Base-by-base conservation (phyloP, 805 yeast genomes). In the Debaryomyces maramus region DNA sequence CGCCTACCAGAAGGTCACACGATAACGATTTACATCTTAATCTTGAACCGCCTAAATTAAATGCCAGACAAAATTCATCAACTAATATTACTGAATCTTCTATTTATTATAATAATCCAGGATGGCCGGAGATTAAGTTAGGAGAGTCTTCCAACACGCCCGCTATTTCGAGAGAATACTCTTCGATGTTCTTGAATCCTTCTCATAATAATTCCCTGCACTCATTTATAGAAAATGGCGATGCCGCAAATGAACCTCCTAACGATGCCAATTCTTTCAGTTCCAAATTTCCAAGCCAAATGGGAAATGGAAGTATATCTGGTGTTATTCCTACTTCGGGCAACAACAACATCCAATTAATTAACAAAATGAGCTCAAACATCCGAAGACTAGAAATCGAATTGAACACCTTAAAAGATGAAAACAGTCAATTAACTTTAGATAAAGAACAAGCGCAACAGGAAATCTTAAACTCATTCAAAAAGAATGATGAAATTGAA, bases 331-430 rank as follows among this genome's bases (percentile, higher is more conserved):
- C 45, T 13, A 21, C 31, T 5, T 20, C 46, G 11, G 28, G 28
- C 2, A 24, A 53, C 34, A 50, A 49, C 27, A 58, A 63, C 15
- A 73, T 83, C 32, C 96, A 85, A 55, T 58, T 87, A 38, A 76
- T 87, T 34, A 80, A 84, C 45, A 86, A 83, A 52, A 73, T 93
- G 72, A 81, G 90, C 33, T 66, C 86, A 0, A 87, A 81, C 36
- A 80, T 91, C 14, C 75, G 96, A 43, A 73, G 90, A 40, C 67
- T 91, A 29, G 96, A 91, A 57, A 76, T 85, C 19, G 97, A 93
- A 55, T 60, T 89, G 11, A 61, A 78, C 31, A 73, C 85, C 0
- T 63, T 81, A 37, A 76, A 71, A 46, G 89, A 84, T 32, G 89
- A 85, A 38, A 72, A 83, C 33, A 69, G 65, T 19, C 70, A 70